Conservation (phyloP, 2,329 filamentous ascomycete species). For the Xylaria sp. region DNA sequence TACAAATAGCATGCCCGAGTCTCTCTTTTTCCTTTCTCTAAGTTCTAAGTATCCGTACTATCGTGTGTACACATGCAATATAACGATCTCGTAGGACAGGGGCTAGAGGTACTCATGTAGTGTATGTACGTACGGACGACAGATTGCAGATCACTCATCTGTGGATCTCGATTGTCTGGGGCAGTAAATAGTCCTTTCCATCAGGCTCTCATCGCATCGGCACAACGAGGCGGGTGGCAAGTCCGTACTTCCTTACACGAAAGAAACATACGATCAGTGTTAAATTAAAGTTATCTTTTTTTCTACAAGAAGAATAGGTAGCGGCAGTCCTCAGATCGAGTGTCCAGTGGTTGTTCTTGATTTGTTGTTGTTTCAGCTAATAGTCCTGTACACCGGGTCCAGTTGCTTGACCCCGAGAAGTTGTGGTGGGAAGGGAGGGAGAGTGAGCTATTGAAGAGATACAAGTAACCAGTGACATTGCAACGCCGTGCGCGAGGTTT, state of each 20-base stretch:
- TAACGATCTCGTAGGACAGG: conserved; percentile 48
- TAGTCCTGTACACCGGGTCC: conserved; percentile 21
- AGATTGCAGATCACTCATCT: conserved; percentile 47
- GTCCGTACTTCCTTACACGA: conserved; percentile 10
- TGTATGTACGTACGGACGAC: conserved; percentile 34
- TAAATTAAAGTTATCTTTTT: conserved; percentile 1
- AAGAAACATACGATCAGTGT: conserved; percentile 3
- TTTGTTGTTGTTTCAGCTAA: conserved; percentile 22
- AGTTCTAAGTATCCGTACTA: conserved; percentile 24
- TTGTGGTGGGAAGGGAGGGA: conserved; percentile 12
- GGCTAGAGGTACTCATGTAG: conserved; percentile 41
- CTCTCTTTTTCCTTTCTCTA: conserved; percentile 9
- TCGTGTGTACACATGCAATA: conserved; percentile 43
- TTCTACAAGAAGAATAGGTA: conserved; percentile 8
- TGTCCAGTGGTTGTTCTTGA: conserved; percentile 2
- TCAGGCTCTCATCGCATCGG: conserved; percentile 27
- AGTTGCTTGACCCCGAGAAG: conserved; percentile 15
- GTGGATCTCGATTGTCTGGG: conserved; percentile 48
- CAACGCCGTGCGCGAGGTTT: conserved; percentile 9
- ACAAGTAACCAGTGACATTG: conserved; percentile 18
- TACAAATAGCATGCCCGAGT: conserved; percentile 42
- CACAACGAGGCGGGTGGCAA: conserved; percentile 21
- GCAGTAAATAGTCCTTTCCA: conserved; percentile 22
- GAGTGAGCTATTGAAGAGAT: background rate
- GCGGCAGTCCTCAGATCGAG: conserved; percentile 1